Base-by-base conservation (phyloP, 2,329 filamentous ascomycete species). In the Colletotrichum musae region DNA sequence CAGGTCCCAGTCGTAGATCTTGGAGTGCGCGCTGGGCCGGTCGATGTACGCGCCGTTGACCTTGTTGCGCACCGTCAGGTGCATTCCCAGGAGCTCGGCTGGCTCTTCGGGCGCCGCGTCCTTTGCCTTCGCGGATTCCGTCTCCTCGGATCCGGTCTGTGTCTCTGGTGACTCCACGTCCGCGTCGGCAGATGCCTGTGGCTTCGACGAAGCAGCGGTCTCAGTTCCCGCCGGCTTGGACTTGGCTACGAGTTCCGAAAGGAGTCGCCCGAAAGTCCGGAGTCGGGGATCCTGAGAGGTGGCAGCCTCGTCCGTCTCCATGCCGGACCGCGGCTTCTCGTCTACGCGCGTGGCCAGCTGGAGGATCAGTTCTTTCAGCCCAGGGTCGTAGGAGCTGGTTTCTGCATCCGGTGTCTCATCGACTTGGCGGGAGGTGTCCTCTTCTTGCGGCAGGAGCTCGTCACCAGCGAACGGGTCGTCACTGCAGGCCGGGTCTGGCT, bases 41-140 rank as follows among this genome's bases (percentile, higher is more conserved):
- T 82, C 76, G 1, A 94, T 88, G 62, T 87, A 86, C 13, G 82
- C 62, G 18, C 88, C 91, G 75, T 96, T 92, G 62, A 97, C 87
- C 72, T 87, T 88, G 82, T 93, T 96, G 72, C 89, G 89, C 58
- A 94, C 83, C 0, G 89, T 91, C 64, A 98, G 82, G 15, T 89
- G 90, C 86, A 96, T 89, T 47, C 89, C 93, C 28, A 94, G 81
- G 1, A 95, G 74, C 3, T 86, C 81, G 2, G 73, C 70, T 36
- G 9, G 32, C 10, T 68, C 68, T 10, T 58, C 53, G 7, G 56
- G n/a, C n/a, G 71, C 64, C 7, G 70, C 56, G 13, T 70, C 69
- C 43, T 21, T 59, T 45, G 60, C 15, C 41, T 62, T 67, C n/a
- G 36, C 28, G 5, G 53, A 56, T 16, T 45, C 45, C 12, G 56